Percentiles rank a stretch among this genome's conserved stretches.
These are phyloP conservation scores for Antarctomyces pellizariae DNA, from an alignment of 495 filamentous ascomycete species.

Conservation along the genomic window DNA sequence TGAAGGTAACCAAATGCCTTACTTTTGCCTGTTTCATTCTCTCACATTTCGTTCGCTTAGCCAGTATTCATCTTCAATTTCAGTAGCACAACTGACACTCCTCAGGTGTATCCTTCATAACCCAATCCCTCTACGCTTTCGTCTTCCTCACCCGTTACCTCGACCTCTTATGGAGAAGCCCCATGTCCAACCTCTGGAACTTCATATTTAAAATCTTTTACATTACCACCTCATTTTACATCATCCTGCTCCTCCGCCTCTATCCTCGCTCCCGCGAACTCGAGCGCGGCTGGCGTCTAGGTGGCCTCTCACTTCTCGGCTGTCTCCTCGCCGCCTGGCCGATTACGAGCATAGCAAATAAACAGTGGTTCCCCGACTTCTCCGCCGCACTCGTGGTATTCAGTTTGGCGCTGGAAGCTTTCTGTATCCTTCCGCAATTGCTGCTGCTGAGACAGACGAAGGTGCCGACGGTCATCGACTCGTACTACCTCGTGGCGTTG, in stretches of 20 bases:
- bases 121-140: constrained; percentile 63
- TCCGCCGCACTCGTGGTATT: too few relatives aligned
- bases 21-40: too few relatives aligned
- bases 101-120: constrained; percentile 77
- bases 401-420: constrained; percentile 76
- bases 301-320: constrained; percentile 35
- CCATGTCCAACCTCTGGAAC: constrained; percentile 26
- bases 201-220: constrained; percentile 71
- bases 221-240: constrained; percentile 64
- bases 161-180: constrained; percentile 37
- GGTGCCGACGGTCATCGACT: constrained; percentile 89
- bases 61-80: neutral
- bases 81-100: constrained; percentile 9
- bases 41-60: neutral
- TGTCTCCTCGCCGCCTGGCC: too few relatives aligned
- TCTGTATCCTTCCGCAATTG: constrained; percentile 77
- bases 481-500: constrained; percentile 72
- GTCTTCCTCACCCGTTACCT: constrained; percentile 80
- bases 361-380: neutral
- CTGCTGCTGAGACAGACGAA: constrained; percentile 80
- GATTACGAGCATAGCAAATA: neutral
- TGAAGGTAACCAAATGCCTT: constrained; percentile 45
- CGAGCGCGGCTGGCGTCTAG: constrained; percentile 79
- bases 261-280: constrained; percentile 73
- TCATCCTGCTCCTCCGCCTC: constrained; percentile 69